A percentile compares a stretch with the other conserved stretches of the same genome.
Conservation (phyloP, 176 grass and related monocot genomes). For the Oryza punctata region DNA sequence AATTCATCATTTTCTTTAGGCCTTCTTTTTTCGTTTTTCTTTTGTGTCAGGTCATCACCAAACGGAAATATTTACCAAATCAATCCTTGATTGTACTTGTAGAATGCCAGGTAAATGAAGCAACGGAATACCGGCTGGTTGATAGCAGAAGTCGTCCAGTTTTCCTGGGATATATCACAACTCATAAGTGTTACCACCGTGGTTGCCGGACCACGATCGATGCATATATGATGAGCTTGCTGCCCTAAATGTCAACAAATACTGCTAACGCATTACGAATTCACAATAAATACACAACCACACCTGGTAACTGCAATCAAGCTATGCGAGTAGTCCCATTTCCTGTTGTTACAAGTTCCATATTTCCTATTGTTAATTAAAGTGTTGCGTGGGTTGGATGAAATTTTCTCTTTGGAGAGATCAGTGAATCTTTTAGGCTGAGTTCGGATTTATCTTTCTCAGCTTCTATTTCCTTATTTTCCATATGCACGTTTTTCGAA, state of each 20-base stretch:
- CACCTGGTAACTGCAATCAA: slow-evolving; percentile 5
- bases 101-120: background rate
- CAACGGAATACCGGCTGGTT: background rate
- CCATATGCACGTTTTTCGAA: no score
- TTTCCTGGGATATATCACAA: slow-evolving; percentile 9
- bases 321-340: background rate
- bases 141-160: background rate
- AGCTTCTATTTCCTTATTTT: no score
- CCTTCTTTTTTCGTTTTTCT: background rate
- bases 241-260: slow-evolving; percentile 10
- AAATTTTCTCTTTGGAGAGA: no score
- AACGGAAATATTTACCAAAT: background rate
- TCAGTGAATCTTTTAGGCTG: no score
- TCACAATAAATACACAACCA: slow-evolving; percentile 4
- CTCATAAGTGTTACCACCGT: background rate
- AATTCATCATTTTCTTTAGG: background rate
- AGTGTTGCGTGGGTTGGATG: no score
- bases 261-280: slow-evolving; percentile 12
- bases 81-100: background rate
- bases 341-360: no score
- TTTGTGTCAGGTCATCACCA: background rate
- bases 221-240: slow-evolving; percentile 12
- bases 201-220: slow-evolving; percentile 27
- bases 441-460: no score
- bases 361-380: no score